These are phyloP conservation scores for Calophaca sinica DNA, from an alignment of 306 rosid species.

Conservation along the genomic window DNA sequence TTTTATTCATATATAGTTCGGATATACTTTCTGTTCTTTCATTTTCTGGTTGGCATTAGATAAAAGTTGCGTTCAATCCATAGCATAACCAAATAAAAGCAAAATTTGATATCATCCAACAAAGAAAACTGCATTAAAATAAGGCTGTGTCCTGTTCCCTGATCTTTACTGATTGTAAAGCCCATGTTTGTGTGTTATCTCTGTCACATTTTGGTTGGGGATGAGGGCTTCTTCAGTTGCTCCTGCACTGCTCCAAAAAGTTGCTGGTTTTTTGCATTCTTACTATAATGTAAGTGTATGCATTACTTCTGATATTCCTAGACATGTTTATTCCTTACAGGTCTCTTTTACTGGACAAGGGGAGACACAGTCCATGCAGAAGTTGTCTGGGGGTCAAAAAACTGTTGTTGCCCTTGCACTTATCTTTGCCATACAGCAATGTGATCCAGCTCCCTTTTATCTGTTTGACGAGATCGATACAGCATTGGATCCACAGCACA, in stretches of 20 bases:
- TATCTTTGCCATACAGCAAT: slow-evolving; percentile 97
- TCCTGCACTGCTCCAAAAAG: slow-evolving; percentile 4
- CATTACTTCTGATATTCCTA: slow-evolving; percentile 38
- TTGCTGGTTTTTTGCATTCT: slow-evolving; percentile 11
- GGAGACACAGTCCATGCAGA: slow-evolving; percentile 99
- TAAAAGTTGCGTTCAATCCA: slow-evolving; percentile 30
- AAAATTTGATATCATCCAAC: slow-evolving; percentile 13
- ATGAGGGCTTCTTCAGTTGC: slow-evolving; percentile 33
- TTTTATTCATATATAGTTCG: slow-evolving; percentile 6
- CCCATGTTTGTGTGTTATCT: slow-evolving; percentile 1
- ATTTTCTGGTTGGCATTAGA: slow-evolving; percentile 22
- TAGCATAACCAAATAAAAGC: slow-evolving; percentile 3
- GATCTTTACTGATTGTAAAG: slow-evolving; percentile 33
- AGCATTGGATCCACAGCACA: slow-evolving; percentile 97
- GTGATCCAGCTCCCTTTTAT: slow-evolving; percentile 99
- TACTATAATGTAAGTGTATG: background rate
- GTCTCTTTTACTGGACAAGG: slow-evolving; percentile 99
- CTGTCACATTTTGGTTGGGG: slow-evolving; percentile 31
- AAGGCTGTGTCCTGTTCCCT: background rate
- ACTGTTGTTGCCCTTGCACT: slow-evolving; percentile 98
- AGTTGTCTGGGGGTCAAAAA: slow-evolving; percentile 97
- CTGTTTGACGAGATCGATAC: slow-evolving; percentile 98
- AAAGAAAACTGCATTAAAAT: background rate
- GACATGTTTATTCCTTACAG: slow-evolving; percentile 54
- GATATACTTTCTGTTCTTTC: slow-evolving; percentile 20